Base-by-base conservation (phyloP, 257 asterid species). In the Euphrasia confusa region DNA sequence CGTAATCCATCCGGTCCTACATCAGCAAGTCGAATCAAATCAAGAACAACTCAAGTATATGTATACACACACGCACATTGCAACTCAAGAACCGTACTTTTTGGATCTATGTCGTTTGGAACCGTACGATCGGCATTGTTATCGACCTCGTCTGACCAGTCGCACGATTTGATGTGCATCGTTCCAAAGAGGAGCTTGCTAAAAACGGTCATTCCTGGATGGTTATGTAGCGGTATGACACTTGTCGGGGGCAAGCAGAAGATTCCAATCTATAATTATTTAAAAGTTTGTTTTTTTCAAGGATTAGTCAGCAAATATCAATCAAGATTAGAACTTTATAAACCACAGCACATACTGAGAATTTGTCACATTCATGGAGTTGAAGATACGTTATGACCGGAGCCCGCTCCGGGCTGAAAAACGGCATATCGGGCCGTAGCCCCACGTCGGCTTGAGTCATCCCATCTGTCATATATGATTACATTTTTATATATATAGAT, bases 131-230 rank as follows among this genome's bases (percentile, higher is more conserved):
- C 58, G 24, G 30, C 30, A 17, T 27, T 62, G n/a, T 66, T 40
- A 60, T 68, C 79, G 17, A 47, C 78, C 39, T 68, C 76, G 35
- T 50, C 30, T 0, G 62, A 50, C 98, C 98, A 91, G 71, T 91
- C 98, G 48, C 74, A 83, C 0, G 98, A 73, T 44, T 84, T 82
- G 69, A 88, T 81, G 69, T 88, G 98, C 98, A 91, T 88, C 3
- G 82, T 80, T 15, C 96, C 98, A 32, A 85, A 85, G n/a, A 91
- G 85, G 68, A 91, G 83, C 79, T 85, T 91, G 82, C 96, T 77
- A 68, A 91, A 85, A 60, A 91, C 98, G 0, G 98, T 88, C 98
- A 91, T 91, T 40, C 85, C 96, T 3, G 98, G 98, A 74, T 91
- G 98, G 82, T 88, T 80, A 35, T 91, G 98, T 24, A 91, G 91